Conservation (phyloP, 2,329 filamentous ascomycete genomes). For the Colletotrichum agaves region DNA sequence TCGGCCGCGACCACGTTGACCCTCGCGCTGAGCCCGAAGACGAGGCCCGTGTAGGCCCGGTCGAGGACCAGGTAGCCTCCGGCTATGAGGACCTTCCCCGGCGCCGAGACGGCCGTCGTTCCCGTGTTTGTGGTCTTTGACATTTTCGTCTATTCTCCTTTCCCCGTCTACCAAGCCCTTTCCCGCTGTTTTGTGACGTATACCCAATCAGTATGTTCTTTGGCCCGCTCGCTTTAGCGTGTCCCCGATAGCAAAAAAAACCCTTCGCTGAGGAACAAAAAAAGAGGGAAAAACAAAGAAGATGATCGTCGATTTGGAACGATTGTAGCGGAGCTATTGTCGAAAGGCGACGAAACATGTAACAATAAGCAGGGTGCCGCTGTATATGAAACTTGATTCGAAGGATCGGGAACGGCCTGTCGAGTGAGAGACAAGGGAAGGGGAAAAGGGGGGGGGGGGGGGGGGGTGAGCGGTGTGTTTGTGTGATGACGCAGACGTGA, state of each 20-base stretch:
- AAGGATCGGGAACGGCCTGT: not conserved
- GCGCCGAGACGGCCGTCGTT: constrained; percentile 79
- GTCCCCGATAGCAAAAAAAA: not conserved
- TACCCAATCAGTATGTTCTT: too few species aligned
- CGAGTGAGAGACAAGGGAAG: not conserved
- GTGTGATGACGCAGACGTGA: constrained; percentile 34
- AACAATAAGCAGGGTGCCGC: not conserved
- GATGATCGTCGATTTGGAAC: constrained; percentile 3
- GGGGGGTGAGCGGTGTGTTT: too few species aligned
- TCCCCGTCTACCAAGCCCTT: not conserved
- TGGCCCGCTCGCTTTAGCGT: not conserved
- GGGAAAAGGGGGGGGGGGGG: too few species aligned
- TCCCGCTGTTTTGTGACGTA: too few species aligned
- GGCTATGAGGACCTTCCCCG: constrained; percentile 94
- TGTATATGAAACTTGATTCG: not conserved
- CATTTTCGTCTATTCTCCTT: not conserved
- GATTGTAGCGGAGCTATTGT: not conserved
- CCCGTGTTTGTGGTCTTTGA: constrained; percentile 47
- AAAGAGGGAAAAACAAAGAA: not conserved
- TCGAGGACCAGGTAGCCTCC: constrained; percentile 97
- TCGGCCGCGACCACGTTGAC: constrained; percentile 72
- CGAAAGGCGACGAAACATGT: too few species aligned
- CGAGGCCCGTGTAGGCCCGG: constrained; percentile 81
- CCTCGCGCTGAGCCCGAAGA: constrained; percentile 74
- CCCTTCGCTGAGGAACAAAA: not conserved